These are phyloP conservation scores for Jatropha podagrica DNA, from an alignment of 441 rosid genomes.

Conservation along the genomic window DNA sequence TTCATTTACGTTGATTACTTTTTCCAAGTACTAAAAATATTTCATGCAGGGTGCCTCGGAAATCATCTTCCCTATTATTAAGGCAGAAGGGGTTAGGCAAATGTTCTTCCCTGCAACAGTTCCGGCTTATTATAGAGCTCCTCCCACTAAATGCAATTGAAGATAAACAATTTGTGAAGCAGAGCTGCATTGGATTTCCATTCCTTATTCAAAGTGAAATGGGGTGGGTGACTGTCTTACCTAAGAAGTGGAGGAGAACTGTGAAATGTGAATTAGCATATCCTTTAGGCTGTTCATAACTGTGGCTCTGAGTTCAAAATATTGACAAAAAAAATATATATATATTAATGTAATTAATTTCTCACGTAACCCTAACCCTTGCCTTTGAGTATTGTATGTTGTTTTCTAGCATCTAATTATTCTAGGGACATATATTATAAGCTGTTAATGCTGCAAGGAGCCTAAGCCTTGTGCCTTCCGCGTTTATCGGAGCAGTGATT, in stretches of 20 bases:
- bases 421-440: too few species aligned
- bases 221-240: background rate
- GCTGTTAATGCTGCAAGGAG: too few species aligned
- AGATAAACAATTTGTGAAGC: background rate
- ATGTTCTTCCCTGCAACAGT: conserved; percentile 19
- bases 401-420: too few species aligned
- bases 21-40: background rate
- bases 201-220: background rate
- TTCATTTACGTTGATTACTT: background rate
- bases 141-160: background rate
- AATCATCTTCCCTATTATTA: conserved; percentile 21
- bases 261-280: conserved; percentile 12
- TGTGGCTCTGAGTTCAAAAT: background rate
- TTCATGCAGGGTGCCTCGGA: conserved; percentile 17
- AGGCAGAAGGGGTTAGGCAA: conserved; percentile 22
- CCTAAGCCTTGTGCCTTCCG: too few species aligned
- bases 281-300: conserved; percentile 5
- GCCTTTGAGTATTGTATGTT: too few species aligned
- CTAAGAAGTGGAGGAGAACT: background rate
- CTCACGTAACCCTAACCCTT: too few species aligned
- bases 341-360: background rate
- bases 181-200: background rate
- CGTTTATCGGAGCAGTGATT: too few species aligned
- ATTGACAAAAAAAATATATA: too few species aligned
- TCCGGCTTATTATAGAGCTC: conserved; percentile 17